Evolutionary conservation across 352 stramenopile species (phyloP), one percentile per base, ranked within the genome.

Genomic region (Globisporangium mamillatum): DNA sequence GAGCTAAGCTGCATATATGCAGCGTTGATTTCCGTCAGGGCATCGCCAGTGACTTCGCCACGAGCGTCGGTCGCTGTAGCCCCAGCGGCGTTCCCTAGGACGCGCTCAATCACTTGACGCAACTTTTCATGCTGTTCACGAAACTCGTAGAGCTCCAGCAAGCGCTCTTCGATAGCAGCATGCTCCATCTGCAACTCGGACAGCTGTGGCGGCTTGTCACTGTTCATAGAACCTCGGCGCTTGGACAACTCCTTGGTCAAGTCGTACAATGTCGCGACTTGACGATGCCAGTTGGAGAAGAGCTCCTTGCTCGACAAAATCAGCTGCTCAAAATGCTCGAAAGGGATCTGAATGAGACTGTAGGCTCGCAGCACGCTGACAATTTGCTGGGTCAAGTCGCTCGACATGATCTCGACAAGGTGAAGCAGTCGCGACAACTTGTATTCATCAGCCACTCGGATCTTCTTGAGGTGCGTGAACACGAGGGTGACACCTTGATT

Each of bases 81-180:
- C 1, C 44, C 60, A 44, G 73, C 73, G 5, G 84, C 78, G 27
- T 75, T 83, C 18, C 84, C 81, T 18, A 98, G 73, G 3, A 98
- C 91, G 53, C 79, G 83, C 34, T 91, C 79, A 44, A 98, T 93
- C 66, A 97, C 91, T 60, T 90, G 83, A 24, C 86, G 79, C 22
- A 98, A 74, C 57, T 94, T 96, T 48, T 98, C 82, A 63, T 98
- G 95, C 69, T 97, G 81, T 60, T 94, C 82, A 55, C 94, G 82
- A 67, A 98, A 98, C 36, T 95, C 89, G 52, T 93, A 72, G 3
- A 98, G 69, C 62, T 98, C 89, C 14, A 89, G 56, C 41, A 98
- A 68, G 12, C 94, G 82, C 54, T 97, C 88, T 76, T 98, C 87
- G 52, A 98, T 86, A 5, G 82, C 80, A 1, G 76, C 76, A 61